Evolutionary conservation across 331 rosid species (phyloP), one percentile per base, ranked within the genome.

Genomic region (Quercus phellos): DNA sequence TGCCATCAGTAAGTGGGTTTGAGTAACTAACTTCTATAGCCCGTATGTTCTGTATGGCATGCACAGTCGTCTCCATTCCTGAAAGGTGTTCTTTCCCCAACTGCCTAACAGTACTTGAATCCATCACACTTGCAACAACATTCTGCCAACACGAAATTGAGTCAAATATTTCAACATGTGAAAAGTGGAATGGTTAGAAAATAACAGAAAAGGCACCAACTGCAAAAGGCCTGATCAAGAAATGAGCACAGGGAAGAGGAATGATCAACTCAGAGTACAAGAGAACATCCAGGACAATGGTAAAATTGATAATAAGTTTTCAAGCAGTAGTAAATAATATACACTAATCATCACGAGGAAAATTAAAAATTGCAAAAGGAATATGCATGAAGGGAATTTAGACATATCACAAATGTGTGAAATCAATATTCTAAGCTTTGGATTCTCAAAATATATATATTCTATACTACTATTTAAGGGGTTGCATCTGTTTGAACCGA

Each of bases 81-180:
- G 78, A 17, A 19, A 55, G 78, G 82, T 84, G 83, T 76, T 82
- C 82, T 55, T 79, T 83, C 79, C 74, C 70, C 88, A 91, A 67
- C 54, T 35, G 85, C 24, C 55, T 61, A 24, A 86, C 83, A 73
- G 91, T 89, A 77, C 83, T 85, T 10, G 84, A 59, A 80, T 86
- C 92, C 87, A 90, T 85, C 83, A 58, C 35, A 51, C 78, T 79
- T 38, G 87, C 98, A 51, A 75, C 83, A 50, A 94, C 78, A 13
- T 87, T 92, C 99, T 94, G 91, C 87, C 16, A 78, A 72, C 63
- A 77, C 72, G 46, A 81, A 35, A 73, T 43, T 83, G 42, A 82
- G 74, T 34, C 59, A 77, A 71, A 35, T 43, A 30, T 42, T 46
- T 68, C 5, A 66, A 68, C 46, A 56, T 18, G 26, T 35, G 70